Percentiles rank a stretch among this genome's conserved stretches.
Conservation (phyloP, 306 rosid species). For the Rubus parviflorus region DNA sequence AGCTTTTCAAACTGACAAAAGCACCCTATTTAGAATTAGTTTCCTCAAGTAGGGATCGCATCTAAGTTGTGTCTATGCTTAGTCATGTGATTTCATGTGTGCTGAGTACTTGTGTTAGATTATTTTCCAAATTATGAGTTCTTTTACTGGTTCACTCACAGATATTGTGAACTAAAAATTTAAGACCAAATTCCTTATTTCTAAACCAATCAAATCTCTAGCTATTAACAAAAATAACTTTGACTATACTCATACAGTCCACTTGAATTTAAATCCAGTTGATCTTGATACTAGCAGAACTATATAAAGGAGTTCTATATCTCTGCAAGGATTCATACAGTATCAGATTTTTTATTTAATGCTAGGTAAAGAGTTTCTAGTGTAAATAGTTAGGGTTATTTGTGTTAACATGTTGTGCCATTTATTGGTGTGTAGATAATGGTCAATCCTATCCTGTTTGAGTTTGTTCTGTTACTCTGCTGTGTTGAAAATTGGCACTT, state of each 20-base stretch:
- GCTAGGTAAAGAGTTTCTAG: background rate
- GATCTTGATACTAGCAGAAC: background rate
- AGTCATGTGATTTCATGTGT: background rate
- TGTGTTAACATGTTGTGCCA: background rate
- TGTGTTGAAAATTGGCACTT: too few species aligned
- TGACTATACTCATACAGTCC: background rate
- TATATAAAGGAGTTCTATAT: background rate
- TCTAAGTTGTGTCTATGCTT: background rate
- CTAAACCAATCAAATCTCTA: background rate
- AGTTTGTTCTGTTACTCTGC: too few species aligned
- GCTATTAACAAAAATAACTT: background rate
- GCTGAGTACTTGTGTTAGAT: background rate
- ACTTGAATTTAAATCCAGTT: background rate
- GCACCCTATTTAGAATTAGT: background rate
- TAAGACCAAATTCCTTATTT: background rate
- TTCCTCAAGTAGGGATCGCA: background rate
- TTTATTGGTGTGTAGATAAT: background rate
- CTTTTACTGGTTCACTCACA: too few species aligned
- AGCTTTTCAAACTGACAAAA: background rate
- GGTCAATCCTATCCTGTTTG: background rate
- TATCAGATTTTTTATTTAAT: too few species aligned
- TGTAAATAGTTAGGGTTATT: background rate
- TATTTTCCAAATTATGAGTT: too few species aligned
- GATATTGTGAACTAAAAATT: too few species aligned
- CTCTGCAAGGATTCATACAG: too few species aligned